A percentile compares a stretch with the other conserved stretches of the same genome.
Evolutionary conservation across 75 land plant genomes (phyloP).

Genomic region (Pinus taeda): DNA sequence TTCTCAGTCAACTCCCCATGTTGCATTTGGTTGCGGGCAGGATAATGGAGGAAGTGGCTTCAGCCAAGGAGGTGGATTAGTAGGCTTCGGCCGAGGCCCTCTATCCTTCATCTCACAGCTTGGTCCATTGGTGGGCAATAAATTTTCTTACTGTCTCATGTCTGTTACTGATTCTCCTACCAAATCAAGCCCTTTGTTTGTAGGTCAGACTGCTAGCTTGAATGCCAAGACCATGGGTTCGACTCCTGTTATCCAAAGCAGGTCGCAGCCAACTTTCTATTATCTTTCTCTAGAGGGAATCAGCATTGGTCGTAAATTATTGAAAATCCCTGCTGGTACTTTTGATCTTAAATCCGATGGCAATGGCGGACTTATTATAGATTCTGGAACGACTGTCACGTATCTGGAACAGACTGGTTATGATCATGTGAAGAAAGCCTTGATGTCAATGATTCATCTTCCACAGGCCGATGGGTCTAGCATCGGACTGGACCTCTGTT

Average conservation of each 20-base stretch:
- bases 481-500: slow-evolving; percentile 56
- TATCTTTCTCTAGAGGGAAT: slow-evolving; percentile 45
- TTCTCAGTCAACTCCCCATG: neutral
- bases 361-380: slow-evolving; percentile 67
- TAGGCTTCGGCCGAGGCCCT: slow-evolving; percentile 8
- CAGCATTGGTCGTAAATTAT: slow-evolving; percentile 22
- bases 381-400: slow-evolving; percentile 73
- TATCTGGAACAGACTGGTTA: slow-evolving; percentile 36
- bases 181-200: neutral
- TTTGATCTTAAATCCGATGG: slow-evolving; percentile 34
- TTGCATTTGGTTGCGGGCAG: slow-evolving; percentile 37
- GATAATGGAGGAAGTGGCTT: neutral
- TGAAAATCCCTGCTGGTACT: slow-evolving; percentile 22
- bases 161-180: slow-evolving; percentile 7
- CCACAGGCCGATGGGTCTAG: slow-evolving; percentile 17
- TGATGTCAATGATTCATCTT: slow-evolving; percentile 18
- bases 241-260: slow-evolving; percentile 28
- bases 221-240: neutral
- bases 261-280: slow-evolving; percentile 41
- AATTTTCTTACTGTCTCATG: slow-evolving; percentile 8
- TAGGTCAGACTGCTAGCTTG: neutral
- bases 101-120: slow-evolving; percentile 9
- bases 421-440: slow-evolving; percentile 18
- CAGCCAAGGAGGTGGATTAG: neutral
- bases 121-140: neutral